These are phyloP conservation scores for Xerocomus minutiporus DNA, from an alignment of 1,284 basidiomycete genomes.

Conservation along the genomic window DNA sequence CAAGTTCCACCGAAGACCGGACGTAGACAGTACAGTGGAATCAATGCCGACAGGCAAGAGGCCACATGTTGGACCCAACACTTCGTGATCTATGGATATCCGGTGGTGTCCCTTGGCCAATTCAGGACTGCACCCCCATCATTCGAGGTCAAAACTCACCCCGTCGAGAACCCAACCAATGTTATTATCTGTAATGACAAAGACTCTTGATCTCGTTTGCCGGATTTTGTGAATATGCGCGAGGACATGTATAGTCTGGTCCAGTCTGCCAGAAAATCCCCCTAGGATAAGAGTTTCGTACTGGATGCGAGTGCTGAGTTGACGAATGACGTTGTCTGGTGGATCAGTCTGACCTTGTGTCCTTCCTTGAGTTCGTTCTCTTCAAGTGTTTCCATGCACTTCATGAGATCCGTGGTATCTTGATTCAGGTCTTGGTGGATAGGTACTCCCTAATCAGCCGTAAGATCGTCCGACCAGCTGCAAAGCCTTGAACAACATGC, in stretches of 20 bases:
- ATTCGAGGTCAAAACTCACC: constrained; percentile 43
- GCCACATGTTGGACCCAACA: constrained; percentile 88
- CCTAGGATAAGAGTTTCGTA: constrained; percentile 80
- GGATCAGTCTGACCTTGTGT: constrained; percentile 30
- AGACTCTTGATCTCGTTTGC: constrained; percentile 56
- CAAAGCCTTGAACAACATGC: constrained; percentile 37
- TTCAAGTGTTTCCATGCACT: constrained; percentile 71
- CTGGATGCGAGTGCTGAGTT: constrained; percentile 21
- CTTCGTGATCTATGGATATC: constrained; percentile 67
- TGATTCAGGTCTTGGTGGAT: constrained; percentile 70
- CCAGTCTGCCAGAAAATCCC: constrained; percentile 85
- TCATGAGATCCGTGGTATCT: constrained; percentile 92
- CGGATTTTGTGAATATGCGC: constrained; percentile 83
- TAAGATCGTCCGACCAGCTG: constrained; percentile 5
- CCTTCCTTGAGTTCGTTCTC: constrained; percentile 45
- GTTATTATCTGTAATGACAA: constrained; percentile 82
- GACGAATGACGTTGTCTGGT: no score
- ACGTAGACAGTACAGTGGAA: constrained; percentile 72
- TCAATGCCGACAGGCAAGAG: constrained; percentile 86
- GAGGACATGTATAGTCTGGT: constrained; percentile 91
- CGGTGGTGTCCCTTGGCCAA: constrained; percentile 68
- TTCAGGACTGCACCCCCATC: constrained; percentile 1
- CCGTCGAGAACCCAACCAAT: constrained; percentile 83
- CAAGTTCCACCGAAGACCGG: constrained; percentile 88
- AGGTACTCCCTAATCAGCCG: constrained; percentile 52